A percentile compares a stretch with the other conserved stretches of the same genome.
These are phyloP conservation scores for Acanthamoeba royreba DNA, from an alignment of 208 protist genomes.

Conservation along the genomic window DNA sequence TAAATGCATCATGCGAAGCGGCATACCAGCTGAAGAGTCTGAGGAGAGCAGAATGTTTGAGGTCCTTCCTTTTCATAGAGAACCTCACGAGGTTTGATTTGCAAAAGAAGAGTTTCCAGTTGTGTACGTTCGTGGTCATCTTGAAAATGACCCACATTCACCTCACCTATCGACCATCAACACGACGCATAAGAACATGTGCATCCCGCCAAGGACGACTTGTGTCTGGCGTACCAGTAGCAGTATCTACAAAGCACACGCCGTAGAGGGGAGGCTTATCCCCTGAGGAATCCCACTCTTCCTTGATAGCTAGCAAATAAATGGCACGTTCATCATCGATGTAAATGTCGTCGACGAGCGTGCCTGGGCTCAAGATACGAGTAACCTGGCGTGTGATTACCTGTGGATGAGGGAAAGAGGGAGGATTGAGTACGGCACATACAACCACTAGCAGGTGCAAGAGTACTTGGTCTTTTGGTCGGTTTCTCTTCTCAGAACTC, in stretches of 20 bases:
- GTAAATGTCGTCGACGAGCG: slow-evolving; percentile 64
- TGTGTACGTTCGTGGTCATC: slow-evolving; percentile 54
- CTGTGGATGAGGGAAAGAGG: not conserved
- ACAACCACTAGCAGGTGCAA: not conserved
- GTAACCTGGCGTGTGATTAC: slow-evolving; percentile 49
- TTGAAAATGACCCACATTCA: slow-evolving; percentile 25
- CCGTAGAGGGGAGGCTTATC: not conserved
- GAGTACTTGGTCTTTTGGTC: not conserved
- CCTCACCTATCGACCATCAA: not conserved
- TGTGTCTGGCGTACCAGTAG: slow-evolving; percentile 21
- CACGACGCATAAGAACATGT: not conserved
- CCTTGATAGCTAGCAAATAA: slow-evolving; percentile 64
- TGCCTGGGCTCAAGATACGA: slow-evolving; percentile 60
- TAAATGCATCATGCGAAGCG: not conserved
- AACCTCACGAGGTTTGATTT: slow-evolving; percentile 62
- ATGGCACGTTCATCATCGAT: not conserved
- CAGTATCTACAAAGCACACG: slow-evolving; percentile 63
- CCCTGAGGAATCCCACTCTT: not conserved
- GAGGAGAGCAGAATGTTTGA: not conserved
- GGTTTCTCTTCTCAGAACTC: not conserved
- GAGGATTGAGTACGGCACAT: not conserved
- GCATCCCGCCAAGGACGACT: too few relatives aligned
- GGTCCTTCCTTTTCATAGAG: slow-evolving; percentile 47
- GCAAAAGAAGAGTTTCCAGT: slow-evolving; percentile 59
- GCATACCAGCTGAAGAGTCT: not conserved